Conservation (phyloP, 352 stramenopile species). For the Pythium aristosporum region DNA sequence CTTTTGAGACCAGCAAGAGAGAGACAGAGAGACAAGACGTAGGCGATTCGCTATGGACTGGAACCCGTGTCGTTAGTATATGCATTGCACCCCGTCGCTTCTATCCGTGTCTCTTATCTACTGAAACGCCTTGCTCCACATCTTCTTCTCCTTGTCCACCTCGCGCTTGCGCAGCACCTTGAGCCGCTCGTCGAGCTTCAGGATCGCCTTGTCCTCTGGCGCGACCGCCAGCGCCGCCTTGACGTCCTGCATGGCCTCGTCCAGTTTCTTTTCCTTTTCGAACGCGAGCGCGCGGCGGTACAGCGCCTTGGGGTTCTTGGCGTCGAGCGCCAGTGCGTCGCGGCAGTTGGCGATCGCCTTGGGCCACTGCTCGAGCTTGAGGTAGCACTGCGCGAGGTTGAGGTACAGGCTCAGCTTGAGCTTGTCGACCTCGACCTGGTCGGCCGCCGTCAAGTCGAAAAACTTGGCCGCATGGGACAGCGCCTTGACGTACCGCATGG, state of each 20-base stretch:
- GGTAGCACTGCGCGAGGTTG: conserved; percentile 92
- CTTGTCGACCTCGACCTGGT: conserved; percentile 85
- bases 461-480: conserved; percentile 91
- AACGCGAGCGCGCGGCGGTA: conserved; percentile 85
- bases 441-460: conserved; percentile 83
- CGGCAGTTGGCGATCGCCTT: conserved; percentile 86
- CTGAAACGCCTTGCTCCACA: conserved; percentile 86
- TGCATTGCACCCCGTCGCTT: not conserved
- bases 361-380: conserved; percentile 91
- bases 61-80: no score
- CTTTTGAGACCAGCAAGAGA: conserved; percentile 3
- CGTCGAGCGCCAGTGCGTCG: conserved; percentile 77
- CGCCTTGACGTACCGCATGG: conserved; percentile 90
- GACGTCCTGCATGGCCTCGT: conserved; percentile 62
- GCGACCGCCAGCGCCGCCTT: conserved; percentile 51
- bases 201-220: conserved; percentile 77
- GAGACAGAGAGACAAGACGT: not conserved
- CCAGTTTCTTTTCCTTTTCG: conserved; percentile 87
- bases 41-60: not conserved
- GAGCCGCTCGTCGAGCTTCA: conserved; percentile 70
- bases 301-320: conserved; percentile 80
- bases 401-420: conserved; percentile 91
- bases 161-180: conserved; percentile 70
- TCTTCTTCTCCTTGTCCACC: conserved; percentile 89
- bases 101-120: conserved; percentile 22